A percentile compares a stretch with the other conserved stretches of the same genome.
These are phyloP conservation scores for Friedmanniomyces endolithicus DNA, from an alignment of 495 filamentous ascomycete species.

Conservation along the genomic window DNA sequence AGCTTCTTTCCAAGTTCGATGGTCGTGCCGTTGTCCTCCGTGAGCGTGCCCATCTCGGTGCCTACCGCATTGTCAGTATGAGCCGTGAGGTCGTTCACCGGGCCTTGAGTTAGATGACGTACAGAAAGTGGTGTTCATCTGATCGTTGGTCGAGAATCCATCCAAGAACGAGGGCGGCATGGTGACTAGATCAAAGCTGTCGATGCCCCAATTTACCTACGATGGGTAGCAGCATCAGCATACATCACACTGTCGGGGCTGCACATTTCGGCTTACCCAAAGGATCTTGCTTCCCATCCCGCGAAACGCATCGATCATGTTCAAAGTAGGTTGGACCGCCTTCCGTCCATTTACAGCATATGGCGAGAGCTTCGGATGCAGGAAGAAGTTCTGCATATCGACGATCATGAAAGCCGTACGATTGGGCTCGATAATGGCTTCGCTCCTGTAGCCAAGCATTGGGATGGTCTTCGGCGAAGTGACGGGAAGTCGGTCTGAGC, in stretches of 20 bases:
- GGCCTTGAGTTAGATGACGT: too few relatives aligned
- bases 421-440: conserved; percentile 15
- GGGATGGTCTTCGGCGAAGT: conserved; percentile 22
- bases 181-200: conserved; percentile 27
- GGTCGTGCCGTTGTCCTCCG: conserved; percentile 18
- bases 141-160: conserved; percentile 23
- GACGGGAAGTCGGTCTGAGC: conserved; percentile 15
- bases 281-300: conserved; percentile 21
- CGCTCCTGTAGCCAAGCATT: conserved; percentile 18
- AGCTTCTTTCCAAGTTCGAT: conserved; percentile 24
- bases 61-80: neutral
- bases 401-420: conserved; percentile 16
- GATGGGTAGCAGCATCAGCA: neutral
- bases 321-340: conserved; percentile 13
- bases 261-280: conserved; percentile 9
- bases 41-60: conserved; percentile 26
- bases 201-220: conserved; percentile 25
- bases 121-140: conserved; percentile 19
- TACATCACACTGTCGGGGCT: neutral
- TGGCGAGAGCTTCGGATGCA: conserved; percentile 19
- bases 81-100: too few relatives aligned
- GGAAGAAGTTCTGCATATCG: conserved; percentile 19
- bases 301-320: conserved; percentile 21
- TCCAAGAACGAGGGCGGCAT: conserved; percentile 29
- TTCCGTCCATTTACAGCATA: conserved; percentile 14